Percentiles rank a stretch among this genome's conserved stretches.
phyloP scores from a whole-genome alignment of 441 rosid genomes.

The Euphorbia schlechtendalii region DNA sequence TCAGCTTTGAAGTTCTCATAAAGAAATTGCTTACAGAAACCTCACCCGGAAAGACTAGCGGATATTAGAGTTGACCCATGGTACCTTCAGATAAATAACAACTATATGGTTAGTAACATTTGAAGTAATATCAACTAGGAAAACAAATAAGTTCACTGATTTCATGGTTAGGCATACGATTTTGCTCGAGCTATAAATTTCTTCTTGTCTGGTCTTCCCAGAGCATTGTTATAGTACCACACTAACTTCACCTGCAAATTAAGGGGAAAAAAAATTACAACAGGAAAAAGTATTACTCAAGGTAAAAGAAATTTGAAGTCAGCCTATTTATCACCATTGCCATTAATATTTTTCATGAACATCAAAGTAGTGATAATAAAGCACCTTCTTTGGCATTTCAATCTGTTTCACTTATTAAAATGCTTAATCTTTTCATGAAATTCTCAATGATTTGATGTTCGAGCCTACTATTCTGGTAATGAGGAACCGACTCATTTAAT shows the following conservation, averaged over 20 bases:
- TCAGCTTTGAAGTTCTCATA: neutral
- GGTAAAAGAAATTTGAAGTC: neutral
- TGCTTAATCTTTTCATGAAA: neutral
- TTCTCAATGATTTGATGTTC: neutral
- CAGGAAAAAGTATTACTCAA: neutral
- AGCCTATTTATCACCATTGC: neutral
- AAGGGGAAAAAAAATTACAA: neutral
- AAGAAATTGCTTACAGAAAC: conserved; percentile 4
- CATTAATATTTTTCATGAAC: neutral
- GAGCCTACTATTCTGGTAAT: neutral
- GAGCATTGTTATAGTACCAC: conserved; percentile 87
- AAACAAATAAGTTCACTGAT: neutral
- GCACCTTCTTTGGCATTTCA: neutral
- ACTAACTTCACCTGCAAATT: conserved; percentile 69
- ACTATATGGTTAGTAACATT: conserved; percentile 13
- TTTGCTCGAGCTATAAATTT: conserved; percentile 73
- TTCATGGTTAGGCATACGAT: conserved; percentile 39
- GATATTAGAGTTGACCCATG: conserved; percentile 93
- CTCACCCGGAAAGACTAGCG: conserved; percentile 94
- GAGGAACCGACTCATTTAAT: no score
- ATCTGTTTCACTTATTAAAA: neutral
- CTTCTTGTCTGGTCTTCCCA: conserved; percentile 79
- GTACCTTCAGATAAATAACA: conserved; percentile 45
- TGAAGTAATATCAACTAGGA: conserved; percentile 2
- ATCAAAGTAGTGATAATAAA: neutral